Evolutionary conservation across 2,329 filamentous ascomycete genomes (phyloP), one percentile per base, ranked within the genome.

Genomic region (Ceratocystis diversiconidia): DNA sequence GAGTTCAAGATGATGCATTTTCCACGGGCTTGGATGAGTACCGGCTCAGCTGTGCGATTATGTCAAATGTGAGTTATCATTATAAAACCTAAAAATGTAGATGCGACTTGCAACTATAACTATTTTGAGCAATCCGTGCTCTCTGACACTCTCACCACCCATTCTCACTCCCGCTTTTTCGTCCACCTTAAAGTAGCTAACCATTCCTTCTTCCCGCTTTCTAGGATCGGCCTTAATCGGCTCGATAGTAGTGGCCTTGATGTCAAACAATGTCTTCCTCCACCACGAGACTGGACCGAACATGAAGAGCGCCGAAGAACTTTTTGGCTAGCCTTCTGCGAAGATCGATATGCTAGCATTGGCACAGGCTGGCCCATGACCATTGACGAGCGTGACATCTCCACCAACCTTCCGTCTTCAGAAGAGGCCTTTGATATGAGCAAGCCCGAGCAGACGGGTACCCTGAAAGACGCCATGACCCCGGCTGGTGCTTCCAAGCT

Each of bases 1-100:
- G 94, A 99, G 74, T 97, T 96, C 79, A 96, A 92, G 76, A 88
- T 89, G 82, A 96, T 97, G 89, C 95, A 91, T 74, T 97, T 97
- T 71, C 92, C 94, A 1, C 81, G 94, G 69, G 94, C 94, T 0
- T 97, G 94, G 94, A 85, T 96, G 77, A 96, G 89, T 70, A 87
- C 89, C 2, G 94, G 92, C 25, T 82, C 89, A 68, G 88, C 88
- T 3, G 84, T 87, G n/a, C 83, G 92, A 62, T 76, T 97, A 64
- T 84, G 84, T 62, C 87, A 95, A 72, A 96, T 97, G 92, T 85
- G 73, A 74, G 81, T 73, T 22, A 17, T 25, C 7, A 46, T 46
- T n/a, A 10, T 5, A 62, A 10, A 41, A 17, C 19, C 19, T 7
- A 2, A 44, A 46, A 15, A 15, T 15, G 2, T 4, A 48, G 19